phyloP scores from a whole-genome alignment of 2,329 filamentous ascomycete species.

The Claviceps sp. region DNA sequence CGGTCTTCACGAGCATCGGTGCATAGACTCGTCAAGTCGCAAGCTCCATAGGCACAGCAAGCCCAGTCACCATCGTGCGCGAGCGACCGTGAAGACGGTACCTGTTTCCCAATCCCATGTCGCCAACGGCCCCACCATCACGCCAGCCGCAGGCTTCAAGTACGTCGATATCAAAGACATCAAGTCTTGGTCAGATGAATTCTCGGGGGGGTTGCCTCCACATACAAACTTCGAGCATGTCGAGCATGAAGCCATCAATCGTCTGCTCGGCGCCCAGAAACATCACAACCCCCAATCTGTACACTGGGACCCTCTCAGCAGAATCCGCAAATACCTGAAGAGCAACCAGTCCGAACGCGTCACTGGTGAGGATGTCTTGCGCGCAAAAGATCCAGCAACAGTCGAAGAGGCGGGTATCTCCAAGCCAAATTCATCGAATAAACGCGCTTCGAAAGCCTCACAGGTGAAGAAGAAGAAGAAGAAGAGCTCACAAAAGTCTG shows the following conservation, averaged over 20 bases:
- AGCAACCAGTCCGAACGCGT: conserved; percentile 9
- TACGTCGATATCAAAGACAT: conserved; percentile 23
- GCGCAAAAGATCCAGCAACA: conserved; percentile 11
- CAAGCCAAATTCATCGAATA: conserved; percentile 30
- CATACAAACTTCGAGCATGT: conserved; percentile 30
- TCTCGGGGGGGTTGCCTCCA: conserved; percentile 23
- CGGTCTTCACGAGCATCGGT: conserved; percentile 33
- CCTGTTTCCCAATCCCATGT: conserved; percentile 23
- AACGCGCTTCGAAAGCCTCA: conserved; percentile 21
- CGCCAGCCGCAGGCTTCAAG: conserved; percentile 13
- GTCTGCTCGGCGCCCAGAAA: conserved; percentile 24
- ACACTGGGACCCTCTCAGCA: conserved; percentile 13
- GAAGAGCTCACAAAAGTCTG: conserved; percentile 18
- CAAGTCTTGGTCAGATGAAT: conserved; percentile 23
- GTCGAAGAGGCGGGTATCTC: conserved; percentile 3
- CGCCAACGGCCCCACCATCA: conserved; percentile 21
- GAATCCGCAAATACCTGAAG: conserved; percentile 21
- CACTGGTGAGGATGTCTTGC: conserved; percentile 12
- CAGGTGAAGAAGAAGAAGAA: conserved; percentile 17
- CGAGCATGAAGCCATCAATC: conserved; percentile 30
- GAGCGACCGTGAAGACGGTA: conserved; percentile 25
- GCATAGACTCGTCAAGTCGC: conserved; percentile 30
- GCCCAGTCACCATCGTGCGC: conserved; percentile 20
- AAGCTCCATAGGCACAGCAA: conserved; percentile 33
- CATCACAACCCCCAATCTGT: conserved; percentile 7